Percentiles rank a stretch among this genome's conserved stretches.
phyloP scores from a whole-genome alignment of 352 stramenopile species.

The Stramenopiles sp. region DNA sequence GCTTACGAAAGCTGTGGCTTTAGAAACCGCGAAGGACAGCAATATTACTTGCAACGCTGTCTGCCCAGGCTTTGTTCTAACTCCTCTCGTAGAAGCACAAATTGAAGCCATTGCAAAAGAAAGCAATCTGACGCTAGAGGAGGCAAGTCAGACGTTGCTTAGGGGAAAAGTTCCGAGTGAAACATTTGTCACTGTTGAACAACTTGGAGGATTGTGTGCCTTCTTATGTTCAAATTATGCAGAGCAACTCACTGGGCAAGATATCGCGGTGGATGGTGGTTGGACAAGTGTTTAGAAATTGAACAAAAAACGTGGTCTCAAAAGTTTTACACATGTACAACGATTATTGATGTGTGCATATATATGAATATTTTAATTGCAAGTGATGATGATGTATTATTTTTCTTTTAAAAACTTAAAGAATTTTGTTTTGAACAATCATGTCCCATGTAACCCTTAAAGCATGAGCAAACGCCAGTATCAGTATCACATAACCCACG shows the following conservation, averaged over 20 bases:
- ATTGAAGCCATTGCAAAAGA: conserved; percentile 20
- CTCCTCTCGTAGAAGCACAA: conserved; percentile 23
- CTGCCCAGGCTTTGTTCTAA: conserved; percentile 56
- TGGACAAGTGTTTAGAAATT: conserved; percentile 16
- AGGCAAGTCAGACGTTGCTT: conserved; percentile 20
- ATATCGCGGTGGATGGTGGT: conserved; percentile 23
- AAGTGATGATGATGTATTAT: too few relatives aligned
- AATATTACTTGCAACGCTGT: conserved; percentile 50
- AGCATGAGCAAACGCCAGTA: conserved; percentile 54
- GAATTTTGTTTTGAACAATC: conserved; percentile 23
- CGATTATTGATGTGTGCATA: too few relatives aligned
- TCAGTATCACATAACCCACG: conserved; percentile 64
- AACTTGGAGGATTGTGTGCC: conserved; percentile 17
- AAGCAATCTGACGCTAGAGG: conserved; percentile 18
- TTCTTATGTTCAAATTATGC: conserved; percentile 21
- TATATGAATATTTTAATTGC: too few relatives aligned
- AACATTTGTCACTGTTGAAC: conserved; percentile 21
- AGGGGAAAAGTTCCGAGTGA: conserved; percentile 22
- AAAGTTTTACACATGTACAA: too few relatives aligned
- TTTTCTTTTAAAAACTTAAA: background rate
- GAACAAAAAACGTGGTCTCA: too few relatives aligned
- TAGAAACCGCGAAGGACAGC: conserved; percentile 42
- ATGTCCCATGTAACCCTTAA: conserved; percentile 55
- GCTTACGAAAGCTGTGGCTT: conserved; percentile 56
- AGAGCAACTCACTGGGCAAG: conserved; percentile 15